A percentile compares a stretch with the other conserved stretches of the same genome.
phyloP scores from a whole-genome alignment of 1,139 yeast genomes.

The Scheffersomyces segobiensis region DNA sequence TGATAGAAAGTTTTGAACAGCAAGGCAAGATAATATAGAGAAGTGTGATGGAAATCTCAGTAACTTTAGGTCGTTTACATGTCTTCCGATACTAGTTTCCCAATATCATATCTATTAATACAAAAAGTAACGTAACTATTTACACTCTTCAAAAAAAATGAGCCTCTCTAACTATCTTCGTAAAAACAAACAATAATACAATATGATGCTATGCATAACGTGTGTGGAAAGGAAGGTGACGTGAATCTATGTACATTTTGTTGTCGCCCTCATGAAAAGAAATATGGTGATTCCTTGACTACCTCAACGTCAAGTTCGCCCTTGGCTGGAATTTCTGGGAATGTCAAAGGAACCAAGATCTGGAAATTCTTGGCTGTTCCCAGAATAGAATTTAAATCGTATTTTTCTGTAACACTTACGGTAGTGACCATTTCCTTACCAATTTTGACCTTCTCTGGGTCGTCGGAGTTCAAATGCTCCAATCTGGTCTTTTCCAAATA shows the following conservation, averaged over 20 bases:
- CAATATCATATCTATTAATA: background rate
- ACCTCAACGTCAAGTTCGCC: slow-evolving; percentile 82
- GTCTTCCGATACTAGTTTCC: background rate
- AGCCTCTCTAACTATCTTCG: background rate
- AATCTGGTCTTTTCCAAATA: slow-evolving; percentile 68
- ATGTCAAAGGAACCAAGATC: slow-evolving; percentile 58
- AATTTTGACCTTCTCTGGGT: slow-evolving; percentile 47
- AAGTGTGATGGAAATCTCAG: background rate
- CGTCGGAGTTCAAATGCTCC: slow-evolving; percentile 51
- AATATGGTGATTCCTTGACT: slow-evolving; percentile 74
- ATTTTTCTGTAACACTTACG: slow-evolving; percentile 59
- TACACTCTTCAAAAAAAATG: background rate
- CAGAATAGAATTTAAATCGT: slow-evolving; percentile 28
- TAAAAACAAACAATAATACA: slow-evolving; percentile 1
- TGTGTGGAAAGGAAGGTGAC: background rate
- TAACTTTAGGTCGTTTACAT: background rate
- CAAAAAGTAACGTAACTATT: background rate
- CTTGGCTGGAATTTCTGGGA: slow-evolving; percentile 76
- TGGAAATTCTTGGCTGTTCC: slow-evolving; percentile 30
- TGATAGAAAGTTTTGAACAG: slow-evolving; percentile 76
- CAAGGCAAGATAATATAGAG: slow-evolving; percentile 76
- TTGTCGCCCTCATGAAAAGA: slow-evolving; percentile 51
- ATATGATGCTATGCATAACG: background rate
- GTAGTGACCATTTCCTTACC: slow-evolving; percentile 72
- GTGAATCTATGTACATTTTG: slow-evolving; percentile 10